Evolutionary conservation across 2,329 filamentous ascomycete species (phyloP).

Genomic region (Aspergillus ustus): DNA sequence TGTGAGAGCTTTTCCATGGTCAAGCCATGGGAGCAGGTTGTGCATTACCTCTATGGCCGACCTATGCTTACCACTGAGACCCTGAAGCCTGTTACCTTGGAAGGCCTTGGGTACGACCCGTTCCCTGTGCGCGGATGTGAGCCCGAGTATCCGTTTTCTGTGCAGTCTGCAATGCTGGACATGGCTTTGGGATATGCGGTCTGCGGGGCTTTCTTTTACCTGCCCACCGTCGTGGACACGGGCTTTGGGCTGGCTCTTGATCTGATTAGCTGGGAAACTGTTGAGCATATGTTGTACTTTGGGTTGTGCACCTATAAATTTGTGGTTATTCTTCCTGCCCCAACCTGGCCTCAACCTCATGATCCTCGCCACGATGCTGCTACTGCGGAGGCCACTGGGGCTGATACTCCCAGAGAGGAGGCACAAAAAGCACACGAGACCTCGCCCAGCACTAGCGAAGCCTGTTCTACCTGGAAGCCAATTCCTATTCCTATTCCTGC

Average conservation of each 20-base stretch:
- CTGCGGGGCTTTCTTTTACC: constrained; percentile 36
- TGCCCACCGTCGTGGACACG: constrained; percentile 27
- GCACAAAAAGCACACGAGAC: background rate
- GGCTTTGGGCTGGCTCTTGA: constrained; percentile 32
- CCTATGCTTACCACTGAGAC: constrained; percentile 23
- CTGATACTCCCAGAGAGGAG: background rate
- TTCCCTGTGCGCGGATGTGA: background rate
- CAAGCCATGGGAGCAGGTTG: constrained; percentile 30
- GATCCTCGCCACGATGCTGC: background rate
- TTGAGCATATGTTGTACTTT: constrained; percentile 36
- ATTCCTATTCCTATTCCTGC: background rate
- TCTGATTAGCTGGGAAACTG: constrained; percentile 33
- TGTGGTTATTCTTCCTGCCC: constrained; percentile 21
- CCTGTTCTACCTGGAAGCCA: background rate
- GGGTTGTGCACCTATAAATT: constrained; percentile 29
- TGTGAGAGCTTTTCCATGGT: constrained; percentile 29
- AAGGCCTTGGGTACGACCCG: constrained; percentile 19
- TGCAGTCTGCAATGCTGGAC: constrained; percentile 30
- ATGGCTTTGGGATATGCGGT: constrained; percentile 38
- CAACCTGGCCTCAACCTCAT: background rate
- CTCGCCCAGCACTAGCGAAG: no score
- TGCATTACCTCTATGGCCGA: constrained; percentile 35
- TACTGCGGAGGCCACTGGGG: background rate
- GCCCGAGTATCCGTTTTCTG: constrained; percentile 15
- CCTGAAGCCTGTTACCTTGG: constrained; percentile 23